Conservation (phyloP, 371 early-diverging fungal genomes). For the Dentiscutata heterogama region DNA sequence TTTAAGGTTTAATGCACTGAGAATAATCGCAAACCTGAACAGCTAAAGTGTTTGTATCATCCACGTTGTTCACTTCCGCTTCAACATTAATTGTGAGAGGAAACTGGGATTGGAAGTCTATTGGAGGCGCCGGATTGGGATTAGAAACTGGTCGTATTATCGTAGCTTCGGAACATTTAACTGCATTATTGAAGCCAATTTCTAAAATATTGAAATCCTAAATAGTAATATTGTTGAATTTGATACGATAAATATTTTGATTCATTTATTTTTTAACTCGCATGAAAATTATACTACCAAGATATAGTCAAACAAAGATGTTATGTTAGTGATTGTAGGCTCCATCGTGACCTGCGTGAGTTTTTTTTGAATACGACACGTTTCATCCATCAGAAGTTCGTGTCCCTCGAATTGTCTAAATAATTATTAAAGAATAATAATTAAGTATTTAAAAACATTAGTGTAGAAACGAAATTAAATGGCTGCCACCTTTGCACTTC, state of each 20-base stretch:
- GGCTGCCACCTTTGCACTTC: constrained; percentile 49
- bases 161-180: constrained; percentile 55
- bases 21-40: constrained; percentile 53
- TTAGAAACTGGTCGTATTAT: constrained; percentile 57
- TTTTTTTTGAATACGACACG: constrained; percentile 48
- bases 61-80: constrained; percentile 55
- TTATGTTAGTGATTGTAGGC: constrained; percentile 51
- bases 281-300: constrained; percentile 47
- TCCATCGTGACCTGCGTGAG: constrained; percentile 49
- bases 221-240: background rate
- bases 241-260: background rate
- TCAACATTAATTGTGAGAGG: constrained; percentile 56
- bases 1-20: background rate
- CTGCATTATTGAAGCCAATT: constrained; percentile 51
- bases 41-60: constrained; percentile 54
- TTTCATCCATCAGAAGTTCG: constrained; percentile 18
- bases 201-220: constrained; percentile 56
- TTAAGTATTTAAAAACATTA: background rate
- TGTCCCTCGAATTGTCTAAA: constrained; percentile 48
- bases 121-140: constrained; percentile 49
- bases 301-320: constrained; percentile 53
- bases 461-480: background rate
- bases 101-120: constrained; percentile 50
- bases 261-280: background rate
- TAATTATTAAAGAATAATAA: background rate